Base-by-base conservation (phyloP, 495 filamentous ascomycete genomes). In the Evansstolkia leycettana region DNA sequence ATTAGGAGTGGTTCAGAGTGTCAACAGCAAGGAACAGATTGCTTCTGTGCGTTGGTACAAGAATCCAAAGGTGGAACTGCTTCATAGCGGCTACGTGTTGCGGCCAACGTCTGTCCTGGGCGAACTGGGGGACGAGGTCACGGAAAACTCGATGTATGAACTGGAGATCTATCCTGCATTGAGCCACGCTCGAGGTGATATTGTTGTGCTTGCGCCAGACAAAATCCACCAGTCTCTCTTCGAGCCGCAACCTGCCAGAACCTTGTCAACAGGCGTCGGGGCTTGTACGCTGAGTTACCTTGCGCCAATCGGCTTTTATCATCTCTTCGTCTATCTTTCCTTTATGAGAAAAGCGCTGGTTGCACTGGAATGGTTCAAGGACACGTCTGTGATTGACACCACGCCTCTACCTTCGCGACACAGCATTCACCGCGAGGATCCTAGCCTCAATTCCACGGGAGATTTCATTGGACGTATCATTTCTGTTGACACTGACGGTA, bases 111-210 rank as follows among this genome's bases (percentile, higher is more conserved):
- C 59, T 13, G 49, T 35, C 1, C 50, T 64, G 7, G 75, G 75
- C 1, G 26, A 38, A 5, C 54, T 76, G 2, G 35, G 45, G 9
- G 53, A 61, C 11, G 43, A 41, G 13, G 28, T 54, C 16, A 67
- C 69, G 31, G 63, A 73, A 18, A 58, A 75, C 10, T 76, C 72
- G 37, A 40, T 77, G 17, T 79, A 80, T 45, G 75, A 80, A 33
- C 52, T 78, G 18, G 41, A 46, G 30, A 54, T 54, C 3, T 58
- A 63, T 31, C 47, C 60, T 17, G 57, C 58, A 13, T 38, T 78
- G 25, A 57, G 54, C 13, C 54, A 56, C 24, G 38, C 55, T 23
- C 51, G 62, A 31, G 65, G 63, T 2, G 70, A 75, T 42, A 54
- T 69, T 31, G 73, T 76, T 5, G 38, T 72, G 12, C 42, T 80